Evolutionary conservation across 768 basidiomycete genomes (phyloP).

Genomic region (Leccinum ochraceum): DNA sequence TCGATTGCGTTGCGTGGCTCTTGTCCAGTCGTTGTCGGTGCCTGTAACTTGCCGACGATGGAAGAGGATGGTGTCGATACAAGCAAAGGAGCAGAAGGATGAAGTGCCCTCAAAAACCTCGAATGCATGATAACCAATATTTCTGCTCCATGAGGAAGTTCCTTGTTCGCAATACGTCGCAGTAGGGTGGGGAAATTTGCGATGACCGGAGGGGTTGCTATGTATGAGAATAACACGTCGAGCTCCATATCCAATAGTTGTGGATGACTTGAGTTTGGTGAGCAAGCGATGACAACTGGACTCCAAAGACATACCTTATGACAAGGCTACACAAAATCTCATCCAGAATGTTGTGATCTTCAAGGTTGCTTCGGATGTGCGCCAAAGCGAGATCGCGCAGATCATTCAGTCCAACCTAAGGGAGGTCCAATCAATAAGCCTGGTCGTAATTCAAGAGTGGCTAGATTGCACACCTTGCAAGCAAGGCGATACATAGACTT

Average conservation of each 20-base stretch:
- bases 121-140: conserved; percentile 22
- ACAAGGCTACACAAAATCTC: conserved; percentile 24
- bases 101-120: conserved; percentile 15
- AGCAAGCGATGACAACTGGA: background rate
- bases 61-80: background rate
- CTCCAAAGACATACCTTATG: conserved; percentile 14
- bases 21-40: too few species aligned
- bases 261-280: conserved; percentile 10
- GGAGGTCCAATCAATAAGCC: background rate
- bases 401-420: conserved; percentile 23
- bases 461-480: conserved; percentile 31
- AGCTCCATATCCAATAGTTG: conserved; percentile 27
- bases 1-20: too few species aligned
- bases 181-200: background rate
- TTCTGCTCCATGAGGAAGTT: conserved; percentile 17
- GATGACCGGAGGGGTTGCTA: background rate
- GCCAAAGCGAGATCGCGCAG: conserved; percentile 21
- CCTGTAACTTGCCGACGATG: too few species aligned
- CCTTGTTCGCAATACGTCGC: background rate
- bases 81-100: background rate
- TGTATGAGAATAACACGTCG: conserved; percentile 19
- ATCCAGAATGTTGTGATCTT: conserved; percentile 24
- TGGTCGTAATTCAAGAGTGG: too few species aligned
- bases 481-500: conserved; percentile 49
- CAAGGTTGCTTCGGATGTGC: conserved; percentile 18